phyloP scores from a whole-genome alignment of 768 basidiomycete species.

The Amanita exitialis region DNA sequence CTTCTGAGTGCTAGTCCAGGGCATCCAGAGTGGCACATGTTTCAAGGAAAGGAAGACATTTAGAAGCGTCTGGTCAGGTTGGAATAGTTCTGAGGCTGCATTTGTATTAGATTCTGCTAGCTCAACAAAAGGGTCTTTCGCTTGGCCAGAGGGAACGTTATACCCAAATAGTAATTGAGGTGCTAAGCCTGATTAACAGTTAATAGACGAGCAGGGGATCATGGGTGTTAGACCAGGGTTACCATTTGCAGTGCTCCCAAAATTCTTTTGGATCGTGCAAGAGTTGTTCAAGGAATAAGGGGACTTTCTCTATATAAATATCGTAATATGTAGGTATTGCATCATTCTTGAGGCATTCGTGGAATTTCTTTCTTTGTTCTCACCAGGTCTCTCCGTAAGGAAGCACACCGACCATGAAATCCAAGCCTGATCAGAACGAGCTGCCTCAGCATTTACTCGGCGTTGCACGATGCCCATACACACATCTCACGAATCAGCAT shows the following conservation, averaged over 20 bases:
- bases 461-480: not conserved
- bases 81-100: not conserved
- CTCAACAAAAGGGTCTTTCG: not conserved
- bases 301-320: not conserved
- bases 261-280: not conserved
- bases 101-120: not conserved
- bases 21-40: slow-evolving; percentile 8
- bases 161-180: not conserved
- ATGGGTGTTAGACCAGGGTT: not conserved
- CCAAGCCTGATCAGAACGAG: not conserved
- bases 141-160: not conserved
- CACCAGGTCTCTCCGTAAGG: not conserved
- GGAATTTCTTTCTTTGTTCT: not conserved
- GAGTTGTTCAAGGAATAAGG: not conserved
- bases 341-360: not conserved
- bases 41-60: not conserved
- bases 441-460: not conserved
- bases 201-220: not conserved
- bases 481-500: not conserved
- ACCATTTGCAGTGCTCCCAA: not conserved
- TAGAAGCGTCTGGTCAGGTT: slow-evolving; percentile 1
- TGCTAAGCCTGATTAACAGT: not conserved
- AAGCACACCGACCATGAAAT: not conserved
- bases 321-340: not conserved
- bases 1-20: slow-evolving; percentile 6